phyloP scores from a whole-genome alignment of 2,329 filamentous ascomycete species.

The Seiridium unicorne region DNA sequence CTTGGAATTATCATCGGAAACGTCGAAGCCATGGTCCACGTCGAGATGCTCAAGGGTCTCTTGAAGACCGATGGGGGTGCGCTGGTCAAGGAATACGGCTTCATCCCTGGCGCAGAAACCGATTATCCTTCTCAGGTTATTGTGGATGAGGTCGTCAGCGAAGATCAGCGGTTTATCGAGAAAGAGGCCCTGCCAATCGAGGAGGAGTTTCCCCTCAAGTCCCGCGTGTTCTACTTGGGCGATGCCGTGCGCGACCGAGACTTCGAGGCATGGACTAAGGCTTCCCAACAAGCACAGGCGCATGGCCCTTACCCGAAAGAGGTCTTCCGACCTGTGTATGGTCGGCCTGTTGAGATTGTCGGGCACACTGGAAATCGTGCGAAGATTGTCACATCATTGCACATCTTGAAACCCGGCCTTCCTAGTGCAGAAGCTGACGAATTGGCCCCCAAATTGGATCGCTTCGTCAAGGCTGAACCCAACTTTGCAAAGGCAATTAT shows the following conservation, averaged over 20 bases:
- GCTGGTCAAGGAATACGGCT: conserved; percentile 87
- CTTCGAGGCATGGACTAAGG: conserved; percentile 61
- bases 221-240: conserved; percentile 88
- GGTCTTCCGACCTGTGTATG: background rate
- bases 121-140: conserved; percentile 90
- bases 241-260: conserved; percentile 67
- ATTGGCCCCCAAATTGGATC: conserved; percentile 3
- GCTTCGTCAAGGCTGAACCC: conserved; percentile 55
- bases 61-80: conserved; percentile 88
- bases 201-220: conserved; percentile 83
- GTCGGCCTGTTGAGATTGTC: conserved; percentile 5
- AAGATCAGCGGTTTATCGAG: conserved; percentile 92
- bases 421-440: background rate
- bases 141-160: conserved; percentile 85
- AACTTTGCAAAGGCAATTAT: conserved; percentile 82
- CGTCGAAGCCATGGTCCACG: conserved; percentile 86
- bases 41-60: conserved; percentile 91
- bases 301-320: background rate
- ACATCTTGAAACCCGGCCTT: conserved; percentile 64
- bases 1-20: conserved; percentile 83
- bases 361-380: conserved; percentile 56
- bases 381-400: conserved; percentile 23
- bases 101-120: conserved; percentile 80
- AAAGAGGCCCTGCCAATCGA: conserved; percentile 82
- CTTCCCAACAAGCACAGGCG: background rate